These are phyloP conservation scores for Aethionema arabicum DNA, from an alignment of 345 rosid genomes.

Conservation along the genomic window DNA sequence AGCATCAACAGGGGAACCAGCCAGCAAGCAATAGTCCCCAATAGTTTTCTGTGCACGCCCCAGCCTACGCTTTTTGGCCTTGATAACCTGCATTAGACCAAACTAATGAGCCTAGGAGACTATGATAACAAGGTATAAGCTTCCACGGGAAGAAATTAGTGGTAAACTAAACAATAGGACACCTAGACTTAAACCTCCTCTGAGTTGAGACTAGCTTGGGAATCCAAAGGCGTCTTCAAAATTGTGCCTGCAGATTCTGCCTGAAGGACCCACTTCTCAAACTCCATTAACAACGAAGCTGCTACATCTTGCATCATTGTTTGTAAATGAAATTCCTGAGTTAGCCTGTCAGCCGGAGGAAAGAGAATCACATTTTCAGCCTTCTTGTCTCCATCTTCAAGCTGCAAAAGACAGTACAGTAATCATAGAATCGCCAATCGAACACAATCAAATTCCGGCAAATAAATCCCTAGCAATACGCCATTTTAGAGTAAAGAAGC, in stretches of 20 bases:
- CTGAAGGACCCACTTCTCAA: constrained; percentile 90
- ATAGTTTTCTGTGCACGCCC: constrained; percentile 96
- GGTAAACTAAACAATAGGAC: constrained; percentile 61
- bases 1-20: constrained; percentile 99
- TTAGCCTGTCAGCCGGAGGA: constrained; percentile 88
- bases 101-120: constrained; percentile 34
- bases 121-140: constrained; percentile 4
- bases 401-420: constrained; percentile 52
- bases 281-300: constrained; percentile 85
- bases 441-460: constrained; percentile 6
- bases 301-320: constrained; percentile 98
- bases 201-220: constrained; percentile 96
- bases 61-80: constrained; percentile 93
- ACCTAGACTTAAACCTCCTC: constrained; percentile 99
- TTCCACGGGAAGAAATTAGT: constrained; percentile 35
- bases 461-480: background rate
- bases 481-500: background rate
- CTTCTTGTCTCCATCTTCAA: constrained; percentile 70
- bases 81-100: constrained; percentile 68
- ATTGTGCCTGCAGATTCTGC: constrained; percentile 93
- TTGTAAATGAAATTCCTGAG: constrained; percentile 86
- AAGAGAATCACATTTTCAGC: constrained; percentile 64
- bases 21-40: constrained; percentile 97
- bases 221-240: constrained; percentile 95
- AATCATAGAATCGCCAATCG: constrained; percentile 11